Base-by-base conservation (phyloP, 768 basidiomycete genomes). In the Dacryopinax spathularia region DNA sequence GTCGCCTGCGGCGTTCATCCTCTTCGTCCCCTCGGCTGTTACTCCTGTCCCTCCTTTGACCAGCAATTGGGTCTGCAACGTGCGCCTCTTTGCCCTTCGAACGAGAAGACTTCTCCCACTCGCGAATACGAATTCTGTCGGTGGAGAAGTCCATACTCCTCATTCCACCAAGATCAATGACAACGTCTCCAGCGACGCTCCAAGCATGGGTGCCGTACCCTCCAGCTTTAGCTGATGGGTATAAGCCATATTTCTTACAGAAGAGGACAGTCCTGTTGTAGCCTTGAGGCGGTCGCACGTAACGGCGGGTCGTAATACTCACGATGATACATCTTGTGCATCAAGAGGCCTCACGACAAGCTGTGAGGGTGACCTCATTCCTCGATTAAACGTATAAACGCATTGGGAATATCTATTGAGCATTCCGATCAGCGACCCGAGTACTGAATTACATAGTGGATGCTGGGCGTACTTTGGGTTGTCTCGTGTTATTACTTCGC, bases 171-270 rank as follows among this genome's bases (percentile, higher is more conserved):
- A 95, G 74, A 75, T 95, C 93, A 67, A 94, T 73, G 70, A 95
- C 84, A 63, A 95, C 77, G 69, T 94, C 87, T 35, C 93, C 93
- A 16, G 84, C 84, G 62, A 94, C 82, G 56, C 89, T 83, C 88
- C 91, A 91, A 1, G 91, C 92, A 10, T 86, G 89, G 1, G 89
- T 93, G 5, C 91, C 93, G 70, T 88, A 93, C 0, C 93, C 93
- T 27, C 93, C 93, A 1, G 89, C 88, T 72, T 91, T 92, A 68
- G 92, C 81, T 9, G 89, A 91, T 4, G 87, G 82, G 10, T 86
- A 84, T 1, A 94, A 75, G 0, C 75, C 74, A 69, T 91, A 79
- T 62, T 83, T 82, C n/a, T 72, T 74, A 70, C 91, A 93, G 73
- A 94, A 92, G 13, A 80, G 67, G 64, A 95, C 73, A 63, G 83